Base-by-base conservation (phyloP, 1,284 basidiomycete species). In the Apiotrichum veenhuisii region DNA sequence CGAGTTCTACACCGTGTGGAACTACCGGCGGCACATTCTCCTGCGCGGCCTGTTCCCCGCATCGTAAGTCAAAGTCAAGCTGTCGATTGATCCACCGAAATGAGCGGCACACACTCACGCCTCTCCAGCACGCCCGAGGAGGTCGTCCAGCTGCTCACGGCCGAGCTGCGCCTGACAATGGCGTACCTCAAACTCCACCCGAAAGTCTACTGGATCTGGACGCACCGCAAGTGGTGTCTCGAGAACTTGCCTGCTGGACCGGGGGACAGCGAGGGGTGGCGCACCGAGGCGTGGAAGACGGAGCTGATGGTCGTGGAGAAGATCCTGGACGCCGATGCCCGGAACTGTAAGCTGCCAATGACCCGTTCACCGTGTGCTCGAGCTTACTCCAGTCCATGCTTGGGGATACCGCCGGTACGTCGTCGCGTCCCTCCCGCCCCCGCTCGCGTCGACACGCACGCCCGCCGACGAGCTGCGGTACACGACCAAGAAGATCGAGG, bases 121-220 rank as follows among this genome's bases (percentile, higher is more conserved):
- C 52, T 30, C 30, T 30, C 30, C 30, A 30, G 58, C 1, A 40
- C 49, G n/a, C 79, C 83, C 0, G 79, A 84, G 48, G 82, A 86
- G 51, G 80, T 85, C 37, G 85, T 91, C 54, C 76, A 80, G 11
- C 57, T 87, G 3, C 81, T 96, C 2, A 79, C 82, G 2, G 79
- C 83, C 37, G 93, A 97, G 57, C 77, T 97, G n/a, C 78, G 82
- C 2, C 81, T 92, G 74, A 96, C 92, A 0, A 88, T 87, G 68
- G 77, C 81, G 10, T 86, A 87, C 18, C 82, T 97, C 45, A 87
- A 88, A 67, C 79, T 83, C 12, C 86, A 93, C 70, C 93, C 93
- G 10, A 97, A 97, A 71, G 87, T 94, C 15, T 97, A 97, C 73
- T 91, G 89, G 86, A 91, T 96, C 62, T 97, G 93, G 94, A 95